phyloP scores from a whole-genome alignment of 345 rosid genomes.

The Syzygium aqueum region DNA sequence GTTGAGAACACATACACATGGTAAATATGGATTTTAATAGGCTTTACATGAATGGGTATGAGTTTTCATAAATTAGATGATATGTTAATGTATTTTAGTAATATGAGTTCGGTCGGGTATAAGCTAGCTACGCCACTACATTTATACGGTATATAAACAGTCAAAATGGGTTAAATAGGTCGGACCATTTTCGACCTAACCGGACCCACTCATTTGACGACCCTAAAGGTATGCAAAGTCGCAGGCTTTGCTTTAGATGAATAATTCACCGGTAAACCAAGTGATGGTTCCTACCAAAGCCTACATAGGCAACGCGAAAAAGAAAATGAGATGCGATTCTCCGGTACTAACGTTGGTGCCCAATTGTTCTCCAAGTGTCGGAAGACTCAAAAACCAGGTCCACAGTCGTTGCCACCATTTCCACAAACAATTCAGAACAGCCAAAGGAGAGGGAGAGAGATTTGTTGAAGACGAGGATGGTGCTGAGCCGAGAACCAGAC shows the following conservation, averaged over 20 bases:
- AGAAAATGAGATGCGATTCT: not conserved
- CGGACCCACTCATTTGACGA: not conserved
- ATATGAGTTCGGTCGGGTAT: not conserved
- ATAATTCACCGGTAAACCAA: not conserved
- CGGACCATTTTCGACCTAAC: not conserved
- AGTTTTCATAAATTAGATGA: no score
- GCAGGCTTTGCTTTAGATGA: not conserved
- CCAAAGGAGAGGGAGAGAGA: not conserved
- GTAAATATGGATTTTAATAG: not conserved
- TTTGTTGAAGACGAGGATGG: not conserved
- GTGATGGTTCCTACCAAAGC: not conserved
- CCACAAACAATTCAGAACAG: not conserved
- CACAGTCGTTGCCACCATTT: not conserved
- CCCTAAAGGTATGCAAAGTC: not conserved
- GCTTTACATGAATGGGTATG: no score
- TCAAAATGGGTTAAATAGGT: not conserved
- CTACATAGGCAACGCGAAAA: not conserved
- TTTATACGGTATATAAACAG: no score
- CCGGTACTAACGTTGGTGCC: not conserved
- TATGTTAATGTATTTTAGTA: no score
- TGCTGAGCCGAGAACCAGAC: not conserved
- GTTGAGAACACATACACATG: not conserved
- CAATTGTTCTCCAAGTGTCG: not conserved
- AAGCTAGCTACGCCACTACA: no score
- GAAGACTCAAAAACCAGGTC: not conserved